These are phyloP conservation scores for Nakazawaea sp. DNA, from an alignment of 805 yeast genomes.

Conservation along the genomic window DNA sequence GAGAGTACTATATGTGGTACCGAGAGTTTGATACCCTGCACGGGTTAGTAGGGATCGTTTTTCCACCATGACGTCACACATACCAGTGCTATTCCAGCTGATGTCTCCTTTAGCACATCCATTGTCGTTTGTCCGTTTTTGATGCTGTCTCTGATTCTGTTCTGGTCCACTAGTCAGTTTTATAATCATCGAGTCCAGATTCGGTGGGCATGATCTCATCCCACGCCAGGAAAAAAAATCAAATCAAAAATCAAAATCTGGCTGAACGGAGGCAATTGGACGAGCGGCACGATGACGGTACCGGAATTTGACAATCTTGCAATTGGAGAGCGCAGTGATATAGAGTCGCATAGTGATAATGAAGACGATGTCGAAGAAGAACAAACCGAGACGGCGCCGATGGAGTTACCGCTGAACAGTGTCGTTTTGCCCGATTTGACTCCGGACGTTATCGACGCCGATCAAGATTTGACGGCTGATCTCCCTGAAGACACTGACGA, in stretches of 20 bases:
- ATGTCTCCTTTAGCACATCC: not conserved
- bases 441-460: conserved; percentile 58
- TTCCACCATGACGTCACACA: too few species aligned
- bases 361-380: not conserved
- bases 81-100: not conserved
- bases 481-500: conserved; percentile 50
- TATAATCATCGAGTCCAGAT: too few species aligned
- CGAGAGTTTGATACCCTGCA: conserved; percentile 11
- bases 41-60: not conserved
- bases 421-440: conserved; percentile 35
- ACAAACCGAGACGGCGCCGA: not conserved
- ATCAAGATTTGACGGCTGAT: conserved; percentile 54
- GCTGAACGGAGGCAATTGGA: too few species aligned
- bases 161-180: too few species aligned
- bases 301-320: not conserved
- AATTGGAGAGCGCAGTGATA: not conserved
- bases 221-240: too few species aligned
- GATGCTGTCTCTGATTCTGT: too few species aligned
- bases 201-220: too few species aligned
- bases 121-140: not conserved
- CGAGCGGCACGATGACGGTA: not conserved
- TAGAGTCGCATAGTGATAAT: not conserved
- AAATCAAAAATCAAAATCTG: too few species aligned
- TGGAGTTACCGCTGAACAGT: not conserved
- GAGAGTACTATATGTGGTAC: conserved; percentile 31